Evolutionary conservation across 805 yeast genomes (phyloP).

Genomic region (Pichia californica): DNA sequence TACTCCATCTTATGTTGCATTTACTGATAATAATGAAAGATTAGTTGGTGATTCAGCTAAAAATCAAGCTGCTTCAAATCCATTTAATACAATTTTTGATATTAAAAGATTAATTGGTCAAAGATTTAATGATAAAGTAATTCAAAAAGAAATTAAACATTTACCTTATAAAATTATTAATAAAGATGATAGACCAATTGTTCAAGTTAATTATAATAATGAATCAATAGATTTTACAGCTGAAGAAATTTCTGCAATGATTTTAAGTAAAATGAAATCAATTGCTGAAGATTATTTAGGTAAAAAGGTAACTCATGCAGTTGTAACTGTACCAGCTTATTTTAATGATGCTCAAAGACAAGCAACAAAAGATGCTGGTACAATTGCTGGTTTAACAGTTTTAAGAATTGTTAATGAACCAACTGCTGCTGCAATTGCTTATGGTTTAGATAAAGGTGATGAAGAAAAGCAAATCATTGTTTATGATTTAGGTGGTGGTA

Average conservation of each 20-base stretch:
- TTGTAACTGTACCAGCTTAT: conserved; percentile 89
- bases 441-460: conserved; percentile 79
- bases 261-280: conserved; percentile 83
- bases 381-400: conserved; percentile 83
- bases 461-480: conserved; percentile 87
- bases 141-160: conserved; percentile 74
- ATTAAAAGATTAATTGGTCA: conserved; percentile 93
- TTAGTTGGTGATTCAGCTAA: conserved; percentile 97
- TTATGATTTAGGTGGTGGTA: conserved; percentile 97
- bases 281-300: conserved; percentile 92
- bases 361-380: conserved; percentile 91
- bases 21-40: conserved; percentile 84
- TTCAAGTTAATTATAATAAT: conserved; percentile 83
- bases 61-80: conserved; percentile 98
- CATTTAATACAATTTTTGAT: conserved; percentile 87
- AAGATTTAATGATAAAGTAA: conserved; percentile 73
- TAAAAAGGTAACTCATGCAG: conserved; percentile 77
- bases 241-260: conserved; percentile 92
- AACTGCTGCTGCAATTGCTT: conserved; percentile 97
- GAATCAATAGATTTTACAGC: conserved; percentile 84
- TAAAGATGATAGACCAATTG: conserved; percentile 79
- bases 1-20: conserved; percentile 94
- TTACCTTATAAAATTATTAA: conserved; percentile 80
- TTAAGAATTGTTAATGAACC: conserved; percentile 90
- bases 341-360: conserved; percentile 93